A percentile compares a stretch with the other conserved stretches of the same genome.
These are phyloP conservation scores for Xylariales sp. DNA, from an alignment of 2,329 filamentous ascomycete species.

Conservation along the genomic window DNA sequence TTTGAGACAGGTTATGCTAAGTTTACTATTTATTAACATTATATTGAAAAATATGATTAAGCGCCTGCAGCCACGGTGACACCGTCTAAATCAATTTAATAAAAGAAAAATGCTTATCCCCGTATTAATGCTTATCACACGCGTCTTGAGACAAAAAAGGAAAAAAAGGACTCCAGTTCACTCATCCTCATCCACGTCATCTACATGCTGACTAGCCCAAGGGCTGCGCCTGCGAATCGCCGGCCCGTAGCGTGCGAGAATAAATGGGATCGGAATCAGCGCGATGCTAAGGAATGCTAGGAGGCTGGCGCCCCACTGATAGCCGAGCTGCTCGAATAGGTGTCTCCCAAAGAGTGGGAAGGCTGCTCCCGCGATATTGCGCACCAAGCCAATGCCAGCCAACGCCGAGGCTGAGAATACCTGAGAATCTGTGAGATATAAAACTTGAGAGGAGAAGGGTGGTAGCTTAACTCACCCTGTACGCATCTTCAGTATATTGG, in stretches of 20 bases:
- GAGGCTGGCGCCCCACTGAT: slow-evolving; percentile 29
- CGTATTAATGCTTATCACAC: too few relatives aligned
- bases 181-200: slow-evolving; percentile 9
- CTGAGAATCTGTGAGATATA: slow-evolving; percentile 11
- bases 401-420: slow-evolving; percentile 34
- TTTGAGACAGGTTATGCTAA: too few relatives aligned
- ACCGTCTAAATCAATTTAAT: too few relatives aligned
- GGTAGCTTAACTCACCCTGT: slow-evolving; percentile 20
- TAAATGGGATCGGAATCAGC: slow-evolving; percentile 27
- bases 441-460: too few relatives aligned
- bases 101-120: too few relatives aligned
- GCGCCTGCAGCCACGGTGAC: too few relatives aligned
- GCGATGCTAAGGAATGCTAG: slow-evolving; percentile 28
- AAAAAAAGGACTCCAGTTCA: too few relatives aligned
- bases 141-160: too few relatives aligned
- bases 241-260: slow-evolving; percentile 18
- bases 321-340: slow-evolving; percentile 28
- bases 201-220: slow-evolving; percentile 20
- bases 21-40: too few relatives aligned
- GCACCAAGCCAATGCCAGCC: slow-evolving; percentile 34
- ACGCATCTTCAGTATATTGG: slow-evolving; percentile 43
- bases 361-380: slow-evolving; percentile 31
- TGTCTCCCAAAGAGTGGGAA: slow-evolving; percentile 32
- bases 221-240: slow-evolving; percentile 19
- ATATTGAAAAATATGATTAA: too few relatives aligned